Evolutionary conservation across 805 yeast genomes (phyloP).

Genomic region (Candida coleopterorum): DNA sequence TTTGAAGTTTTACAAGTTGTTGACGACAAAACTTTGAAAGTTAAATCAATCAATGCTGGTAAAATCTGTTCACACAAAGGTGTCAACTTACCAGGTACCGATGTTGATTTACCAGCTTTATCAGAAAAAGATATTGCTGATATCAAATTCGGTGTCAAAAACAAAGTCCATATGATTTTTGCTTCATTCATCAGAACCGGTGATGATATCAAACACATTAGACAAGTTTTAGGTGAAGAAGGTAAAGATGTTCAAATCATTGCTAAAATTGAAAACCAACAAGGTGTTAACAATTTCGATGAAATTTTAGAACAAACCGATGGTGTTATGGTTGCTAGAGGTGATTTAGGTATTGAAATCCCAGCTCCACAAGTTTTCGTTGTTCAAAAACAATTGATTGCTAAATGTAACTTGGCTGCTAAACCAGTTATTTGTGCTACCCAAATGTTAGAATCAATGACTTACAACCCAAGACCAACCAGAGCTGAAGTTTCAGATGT

Average conservation of each 20-base stretch:
- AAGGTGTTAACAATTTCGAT: slow-evolving; percentile 99
- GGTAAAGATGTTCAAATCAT: slow-evolving; percentile 96
- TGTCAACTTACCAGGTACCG: slow-evolving; percentile 98
- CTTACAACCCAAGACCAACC: slow-evolving; percentile 99
- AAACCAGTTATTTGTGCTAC: slow-evolving; percentile 99
- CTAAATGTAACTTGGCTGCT: slow-evolving; percentile 98
- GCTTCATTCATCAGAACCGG: slow-evolving; percentile 98
- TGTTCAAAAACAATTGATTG: slow-evolving; percentile 97
- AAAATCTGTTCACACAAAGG: slow-evolving; percentile 97
- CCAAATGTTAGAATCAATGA: slow-evolving; percentile 99
- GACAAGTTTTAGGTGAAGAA: slow-evolving; percentile 93
- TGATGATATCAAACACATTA: slow-evolving; percentile 82
- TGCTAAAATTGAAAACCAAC: slow-evolving; percentile 97
- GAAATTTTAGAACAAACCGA: slow-evolving; percentile 92
- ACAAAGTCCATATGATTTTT: slow-evolving; percentile 96
- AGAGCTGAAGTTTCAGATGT: slow-evolving; percentile 99
- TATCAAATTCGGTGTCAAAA: slow-evolving; percentile 92
- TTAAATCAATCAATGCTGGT: slow-evolving; percentile 89
- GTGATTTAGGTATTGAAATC: slow-evolving; percentile 98
- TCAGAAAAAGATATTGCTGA: slow-evolving; percentile 95
- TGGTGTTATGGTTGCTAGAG: slow-evolving; percentile 99
- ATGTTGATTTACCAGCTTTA: slow-evolving; percentile 96
- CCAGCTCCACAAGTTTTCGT: slow-evolving; percentile 98
- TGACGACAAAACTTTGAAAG: slow-evolving; percentile 79
- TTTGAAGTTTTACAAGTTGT: slow-evolving; percentile 85